Evolutionary conservation across 2,329 filamentous ascomycete species (phyloP), one percentile per base, ranked within the genome.

Genomic region (Xylaria sp.): DNA sequence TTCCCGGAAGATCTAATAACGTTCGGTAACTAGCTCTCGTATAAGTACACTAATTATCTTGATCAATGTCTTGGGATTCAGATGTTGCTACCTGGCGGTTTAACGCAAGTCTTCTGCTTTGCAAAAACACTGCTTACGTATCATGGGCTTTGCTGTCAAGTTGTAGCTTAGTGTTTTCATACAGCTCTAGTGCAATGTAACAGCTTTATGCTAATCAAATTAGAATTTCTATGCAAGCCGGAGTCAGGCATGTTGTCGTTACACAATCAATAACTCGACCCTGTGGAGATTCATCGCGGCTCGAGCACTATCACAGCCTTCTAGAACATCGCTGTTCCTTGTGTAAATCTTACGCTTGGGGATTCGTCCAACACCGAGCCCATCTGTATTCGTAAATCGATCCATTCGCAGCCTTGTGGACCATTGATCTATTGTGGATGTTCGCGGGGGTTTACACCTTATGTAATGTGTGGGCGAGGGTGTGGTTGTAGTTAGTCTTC

Each of bases 331-430:
- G 40, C 23, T 38, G 13, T 40, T 26, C 60, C 60, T 15, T n/a
- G 23, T 13, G 26, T 13, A 63, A 42, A 44, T 59, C 54, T 26
- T 17, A 23, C 2, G 13, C 6, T 53, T 9, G 36, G 2, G 9
- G 17, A 44, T 46, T 38, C n/a, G 23, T 11, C 33, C 6, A 59
- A 51, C 17, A 26, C 13, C 3, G 6, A 28, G 15, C 4, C 38
- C 36, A 28, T 28, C 15, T 56, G 26, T 3, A 36, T 49, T 65
- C 57, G 48, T 61, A 65, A 40, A 46, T n/a, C 20, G 2, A 54
- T 26, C 63, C 63, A 65, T 46, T 61, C 20, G 23, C 57, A 61
- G 57, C 48, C 40, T 54, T 48, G 46, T 56, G 53, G 63, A 61
- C 31, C 20, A 28, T n/a, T 20, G 10, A 17, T 17, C 40, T 10